Percentiles rank a stretch among this genome's conserved stretches.
These are phyloP conservation scores for Dalbergia cochinchinensis DNA, from an alignment of 306 rosid genomes.

Conservation along the genomic window DNA sequence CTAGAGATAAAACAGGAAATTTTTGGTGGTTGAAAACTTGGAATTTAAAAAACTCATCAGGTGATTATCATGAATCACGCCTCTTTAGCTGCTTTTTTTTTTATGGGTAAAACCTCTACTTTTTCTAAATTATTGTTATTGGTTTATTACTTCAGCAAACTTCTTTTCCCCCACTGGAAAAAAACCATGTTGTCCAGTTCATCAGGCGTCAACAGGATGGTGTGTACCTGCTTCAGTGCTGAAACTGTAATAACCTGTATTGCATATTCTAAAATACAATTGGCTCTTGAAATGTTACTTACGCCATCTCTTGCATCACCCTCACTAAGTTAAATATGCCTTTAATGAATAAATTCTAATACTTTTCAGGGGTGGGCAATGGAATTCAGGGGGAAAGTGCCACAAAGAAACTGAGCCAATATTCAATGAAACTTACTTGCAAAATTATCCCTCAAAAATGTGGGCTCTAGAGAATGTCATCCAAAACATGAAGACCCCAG, in stretches of 20 bases:
- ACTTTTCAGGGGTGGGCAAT: constrained; percentile 78
- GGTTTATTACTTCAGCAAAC: background rate
- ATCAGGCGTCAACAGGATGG: background rate
- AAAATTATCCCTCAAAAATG: constrained; percentile 73
- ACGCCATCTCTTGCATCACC: background rate
- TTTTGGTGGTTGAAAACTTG: constrained; percentile 18
- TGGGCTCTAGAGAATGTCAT: constrained; percentile 66
- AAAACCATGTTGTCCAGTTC: background rate
- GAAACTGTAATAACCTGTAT: constrained; percentile 1
- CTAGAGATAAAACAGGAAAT: background rate
- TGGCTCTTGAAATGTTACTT: background rate
- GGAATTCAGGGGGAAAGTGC: constrained; percentile 94
- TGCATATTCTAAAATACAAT: constrained; percentile 8
- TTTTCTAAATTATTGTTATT: background rate
- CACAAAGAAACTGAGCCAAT: constrained; percentile 75
- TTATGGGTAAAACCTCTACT: background rate
- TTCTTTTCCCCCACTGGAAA: background rate
- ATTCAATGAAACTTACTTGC: constrained; percentile 56
- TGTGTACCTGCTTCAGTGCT: constrained; percentile 2
- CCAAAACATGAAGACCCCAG: constrained; percentile 63
- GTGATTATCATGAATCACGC: constrained; percentile 10
- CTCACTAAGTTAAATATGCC: constrained; percentile 10
- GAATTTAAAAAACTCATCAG: background rate
- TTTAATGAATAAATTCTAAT: constrained; percentile 8
- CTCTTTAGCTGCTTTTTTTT: background rate